Evolutionary conservation across 495 filamentous ascomycete genomes (phyloP).

Genomic region (Cudoniella acicularis): DNA sequence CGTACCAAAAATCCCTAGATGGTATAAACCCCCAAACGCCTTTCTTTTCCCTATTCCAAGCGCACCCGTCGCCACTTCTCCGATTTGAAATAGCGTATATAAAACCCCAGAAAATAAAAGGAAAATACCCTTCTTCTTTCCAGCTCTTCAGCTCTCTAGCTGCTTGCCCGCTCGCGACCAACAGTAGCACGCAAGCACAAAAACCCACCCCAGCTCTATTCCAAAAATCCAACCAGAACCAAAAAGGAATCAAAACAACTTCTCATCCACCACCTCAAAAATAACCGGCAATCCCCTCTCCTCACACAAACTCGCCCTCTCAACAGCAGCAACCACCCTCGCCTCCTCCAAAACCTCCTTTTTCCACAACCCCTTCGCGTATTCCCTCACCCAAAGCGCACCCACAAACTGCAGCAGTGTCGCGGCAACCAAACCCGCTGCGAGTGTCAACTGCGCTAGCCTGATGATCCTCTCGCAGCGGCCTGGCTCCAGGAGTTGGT

Average conservation of each 20-base stretch:
- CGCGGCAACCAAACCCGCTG: slow-evolving; percentile 15
- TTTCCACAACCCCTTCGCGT: slow-evolving; percentile 16
- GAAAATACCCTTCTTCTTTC: background rate
- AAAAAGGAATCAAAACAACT: too few relatives aligned
- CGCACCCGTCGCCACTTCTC: too few relatives aligned
- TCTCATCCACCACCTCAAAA: background rate
- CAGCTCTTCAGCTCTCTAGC: background rate
- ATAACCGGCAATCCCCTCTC: slow-evolving; percentile 1
- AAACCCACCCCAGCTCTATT: too few relatives aligned
- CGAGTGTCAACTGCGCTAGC: slow-evolving; percentile 15
- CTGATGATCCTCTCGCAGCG: slow-evolving; percentile 7
- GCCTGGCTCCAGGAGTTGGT: slow-evolving; percentile 3
- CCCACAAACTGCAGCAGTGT: slow-evolving; percentile 24
- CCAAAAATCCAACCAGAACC: too few relatives aligned
- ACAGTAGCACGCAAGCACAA: too few relatives aligned
- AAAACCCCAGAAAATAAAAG: too few relatives aligned
- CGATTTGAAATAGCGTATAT: too few relatives aligned
- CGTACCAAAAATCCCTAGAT: background rate
- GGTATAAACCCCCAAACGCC: background rate
- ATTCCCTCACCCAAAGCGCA: slow-evolving; percentile 21
- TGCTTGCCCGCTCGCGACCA: too few relatives aligned
- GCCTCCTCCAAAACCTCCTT: slow-evolving; percentile 10
- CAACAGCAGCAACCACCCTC: slow-evolving; percentile 7
- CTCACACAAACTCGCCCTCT: slow-evolving; percentile 15
- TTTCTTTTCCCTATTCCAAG: background rate